Percentiles rank a stretch among this genome's conserved stretches.
Evolutionary conservation across 1,139 yeast genomes (phyloP).

Genomic region (Saccharomyces hybrid): DNA sequence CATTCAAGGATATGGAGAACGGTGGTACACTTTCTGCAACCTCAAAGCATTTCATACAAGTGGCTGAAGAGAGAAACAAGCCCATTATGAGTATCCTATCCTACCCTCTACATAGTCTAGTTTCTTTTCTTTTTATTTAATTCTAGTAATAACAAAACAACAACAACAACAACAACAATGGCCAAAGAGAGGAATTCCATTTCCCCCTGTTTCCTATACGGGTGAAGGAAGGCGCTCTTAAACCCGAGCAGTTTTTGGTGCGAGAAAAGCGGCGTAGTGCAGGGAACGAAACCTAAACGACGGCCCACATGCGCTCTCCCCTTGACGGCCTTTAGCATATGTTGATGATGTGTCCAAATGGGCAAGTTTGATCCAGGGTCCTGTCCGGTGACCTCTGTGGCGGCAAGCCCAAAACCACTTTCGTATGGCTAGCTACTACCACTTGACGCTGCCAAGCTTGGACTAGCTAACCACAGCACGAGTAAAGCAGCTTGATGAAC

Average conservation of each 20-base stretch:
- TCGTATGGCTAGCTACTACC: not conserved
- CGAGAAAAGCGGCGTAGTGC: not conserved
- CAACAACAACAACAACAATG: not conserved
- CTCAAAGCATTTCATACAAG: constrained; percentile 46
- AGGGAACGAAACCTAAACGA: not conserved
- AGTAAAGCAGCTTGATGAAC: not conserved
- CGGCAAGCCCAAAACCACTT: not conserved
- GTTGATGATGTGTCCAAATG: no score
- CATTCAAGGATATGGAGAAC: constrained; percentile 56
- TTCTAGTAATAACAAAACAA: not conserved
- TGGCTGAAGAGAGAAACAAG: constrained; percentile 76
- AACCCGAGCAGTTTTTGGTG: not conserved
- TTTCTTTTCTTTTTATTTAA: not conserved
- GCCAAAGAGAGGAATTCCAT: not conserved
- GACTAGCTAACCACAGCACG: not conserved
- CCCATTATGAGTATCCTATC: constrained; percentile 28
- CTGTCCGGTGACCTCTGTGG: not conserved
- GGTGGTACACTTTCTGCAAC: constrained; percentile 42
- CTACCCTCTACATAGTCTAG: constrained; percentile 8
- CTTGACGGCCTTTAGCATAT: not conserved
- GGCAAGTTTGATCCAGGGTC: not conserved
- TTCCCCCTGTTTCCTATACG: not conserved
- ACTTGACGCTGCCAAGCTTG: not conserved
- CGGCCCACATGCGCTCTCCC: not conserved
- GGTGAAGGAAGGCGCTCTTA: not conserved